Percentiles rank a stretch among this genome's conserved stretches.
These are phyloP conservation scores for Magnolia sinica DNA, from an alignment of 164 flowering plant genomes.

Conservation along the genomic window DNA sequence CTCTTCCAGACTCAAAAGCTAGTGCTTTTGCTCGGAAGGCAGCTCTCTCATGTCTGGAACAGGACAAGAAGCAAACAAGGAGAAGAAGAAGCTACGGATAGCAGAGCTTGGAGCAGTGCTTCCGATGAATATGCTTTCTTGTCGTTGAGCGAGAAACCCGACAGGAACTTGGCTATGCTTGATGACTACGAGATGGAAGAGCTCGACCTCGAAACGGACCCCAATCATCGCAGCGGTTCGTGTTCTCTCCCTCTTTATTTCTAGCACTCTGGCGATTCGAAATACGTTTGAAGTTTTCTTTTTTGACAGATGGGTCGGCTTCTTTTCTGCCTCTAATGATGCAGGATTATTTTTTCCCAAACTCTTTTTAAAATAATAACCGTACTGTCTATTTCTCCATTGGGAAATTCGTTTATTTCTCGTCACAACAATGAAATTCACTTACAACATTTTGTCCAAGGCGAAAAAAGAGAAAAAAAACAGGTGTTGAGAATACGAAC, in stretches of 20 bases:
- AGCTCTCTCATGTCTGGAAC: conserved; percentile 1
- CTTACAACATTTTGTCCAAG: no score
- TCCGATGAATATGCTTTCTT: conserved; percentile 36
- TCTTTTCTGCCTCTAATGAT: background rate
- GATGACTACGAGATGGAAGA: conserved; percentile 92
- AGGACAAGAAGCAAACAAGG: background rate
- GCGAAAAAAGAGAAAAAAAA: no score
- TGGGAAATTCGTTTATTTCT: no score
- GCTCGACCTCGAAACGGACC: conserved; percentile 30
- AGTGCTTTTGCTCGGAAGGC: conserved; percentile 18
- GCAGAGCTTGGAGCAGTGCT: conserved; percentile 8
- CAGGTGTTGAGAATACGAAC: no score
- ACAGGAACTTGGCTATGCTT: conserved; percentile 64
- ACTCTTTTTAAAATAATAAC: no score
- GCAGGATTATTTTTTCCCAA: background rate
- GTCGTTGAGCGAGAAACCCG: conserved; percentile 79
- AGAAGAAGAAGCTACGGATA: conserved; percentile 6
- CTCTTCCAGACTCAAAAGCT: conserved; percentile 14
- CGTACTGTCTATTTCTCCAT: no score
- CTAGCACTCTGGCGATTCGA: background rate
- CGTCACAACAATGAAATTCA: no score
- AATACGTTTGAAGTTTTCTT: background rate
- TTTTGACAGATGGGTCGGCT: background rate
- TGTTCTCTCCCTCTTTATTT: conserved; percentile 1
- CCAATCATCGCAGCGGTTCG: conserved; percentile 82